phyloP scores from a whole-genome alignment of 192 early-diverging fungal genomes.

The Entrophospora sp. region DNA sequence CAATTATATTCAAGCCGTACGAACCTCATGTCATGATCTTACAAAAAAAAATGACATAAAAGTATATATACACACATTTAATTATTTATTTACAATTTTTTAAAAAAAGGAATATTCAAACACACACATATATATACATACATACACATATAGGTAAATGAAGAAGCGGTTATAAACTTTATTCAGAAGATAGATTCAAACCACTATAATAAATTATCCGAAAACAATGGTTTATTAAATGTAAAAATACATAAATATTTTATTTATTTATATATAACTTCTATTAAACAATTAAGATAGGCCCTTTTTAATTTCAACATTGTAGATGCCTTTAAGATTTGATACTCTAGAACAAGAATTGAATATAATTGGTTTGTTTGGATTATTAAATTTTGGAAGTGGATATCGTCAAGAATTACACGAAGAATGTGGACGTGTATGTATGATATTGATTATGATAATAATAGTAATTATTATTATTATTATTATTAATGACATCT shows the following conservation, averaged over 20 bases:
- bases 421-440: constrained; percentile 44
- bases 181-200: background rate
- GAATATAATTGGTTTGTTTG: constrained; percentile 65
- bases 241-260: background rate
- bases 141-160: background rate
- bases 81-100: background rate
- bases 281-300: no score
- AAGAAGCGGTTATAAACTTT: background rate
- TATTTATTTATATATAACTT: background rate
- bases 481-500: no score
- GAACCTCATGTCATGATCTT: background rate
- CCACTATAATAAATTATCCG: background rate
- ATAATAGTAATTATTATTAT: background rate
- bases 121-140: no score
- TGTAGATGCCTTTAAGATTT: constrained; percentile 63
- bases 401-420: constrained; percentile 64
- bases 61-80: background rate
- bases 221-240: background rate
- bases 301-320: background rate
- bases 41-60: background rate
- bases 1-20: background rate
- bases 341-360: constrained; percentile 65
- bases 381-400: constrained; percentile 70
- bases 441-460: background rate
- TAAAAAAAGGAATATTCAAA: no score